These are phyloP conservation scores for Microcyclosporella mali DNA, from an alignment of 2,329 filamentous ascomycete genomes.

Conservation along the genomic window DNA sequence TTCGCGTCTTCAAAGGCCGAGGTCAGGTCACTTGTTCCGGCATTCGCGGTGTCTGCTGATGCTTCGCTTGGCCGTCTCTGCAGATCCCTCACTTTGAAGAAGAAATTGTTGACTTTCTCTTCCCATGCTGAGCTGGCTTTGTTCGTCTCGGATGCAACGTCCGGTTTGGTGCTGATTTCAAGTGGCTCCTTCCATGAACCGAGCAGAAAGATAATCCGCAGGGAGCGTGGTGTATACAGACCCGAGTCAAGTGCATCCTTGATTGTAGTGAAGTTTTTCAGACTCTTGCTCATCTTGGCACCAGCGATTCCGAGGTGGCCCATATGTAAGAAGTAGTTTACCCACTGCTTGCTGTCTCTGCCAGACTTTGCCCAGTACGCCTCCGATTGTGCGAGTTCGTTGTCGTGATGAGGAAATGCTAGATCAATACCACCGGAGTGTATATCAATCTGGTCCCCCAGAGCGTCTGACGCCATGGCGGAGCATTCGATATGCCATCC, in stretches of 20 bases:
- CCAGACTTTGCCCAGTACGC: constrained; percentile 60
- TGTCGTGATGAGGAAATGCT: constrained; percentile 87
- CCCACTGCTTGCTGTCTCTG: constrained; percentile 59
- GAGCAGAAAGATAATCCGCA: constrained; percentile 81
- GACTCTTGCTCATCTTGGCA: constrained; percentile 89
- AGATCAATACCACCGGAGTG: constrained; percentile 91
- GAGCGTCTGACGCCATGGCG: constrained; percentile 85
- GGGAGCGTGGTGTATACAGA: constrained; percentile 68
- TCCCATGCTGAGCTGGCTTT: constrained; percentile 65
- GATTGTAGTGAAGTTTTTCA: constrained; percentile 96
- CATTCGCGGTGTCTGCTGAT: neutral
- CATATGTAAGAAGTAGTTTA: constrained; percentile 95
- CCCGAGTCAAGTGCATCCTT: constrained; percentile 65
- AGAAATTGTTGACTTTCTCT: constrained; percentile 66
- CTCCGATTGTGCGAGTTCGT: constrained; percentile 84
- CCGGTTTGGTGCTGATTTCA: constrained; percentile 67
- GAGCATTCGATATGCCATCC: constrained; percentile 98
- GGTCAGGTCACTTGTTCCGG: constrained; percentile 31
- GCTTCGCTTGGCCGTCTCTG: constrained; percentile 21
- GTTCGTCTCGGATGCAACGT: constrained; percentile 58
- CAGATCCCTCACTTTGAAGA: constrained; percentile 52
- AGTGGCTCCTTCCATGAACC: constrained; percentile 87
- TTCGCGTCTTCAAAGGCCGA: constrained; percentile 50
- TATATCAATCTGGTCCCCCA: constrained; percentile 81
- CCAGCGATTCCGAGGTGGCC: constrained; percentile 84